phyloP scores from a whole-genome alignment of 2,329 filamentous ascomycete species.

The Neoarthrinium moseri region DNA sequence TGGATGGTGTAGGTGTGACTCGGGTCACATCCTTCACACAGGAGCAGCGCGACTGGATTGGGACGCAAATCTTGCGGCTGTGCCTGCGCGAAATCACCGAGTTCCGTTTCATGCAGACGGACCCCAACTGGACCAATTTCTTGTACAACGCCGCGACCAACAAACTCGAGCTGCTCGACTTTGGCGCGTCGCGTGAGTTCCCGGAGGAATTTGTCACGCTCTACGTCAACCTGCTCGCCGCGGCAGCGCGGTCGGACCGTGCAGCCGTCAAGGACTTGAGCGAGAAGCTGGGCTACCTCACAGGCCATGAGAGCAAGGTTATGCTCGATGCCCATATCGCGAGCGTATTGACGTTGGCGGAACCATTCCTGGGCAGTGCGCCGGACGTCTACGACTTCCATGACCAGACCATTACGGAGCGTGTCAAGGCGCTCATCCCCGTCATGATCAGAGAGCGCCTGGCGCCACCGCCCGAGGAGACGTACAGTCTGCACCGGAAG shows the following conservation, averaged over 20 bases:
- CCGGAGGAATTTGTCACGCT: slow-evolving; percentile 74
- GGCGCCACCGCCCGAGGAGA: slow-evolving; percentile 92
- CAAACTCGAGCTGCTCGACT: slow-evolving; percentile 89
- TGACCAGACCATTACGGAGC: slow-evolving; percentile 93
- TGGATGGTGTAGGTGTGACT: slow-evolving; percentile 84
- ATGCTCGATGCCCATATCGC: slow-evolving; percentile 93
- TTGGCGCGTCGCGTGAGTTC: slow-evolving; percentile 87
- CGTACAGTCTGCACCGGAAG: slow-evolving; percentile 93
- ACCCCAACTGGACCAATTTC: slow-evolving; percentile 99
- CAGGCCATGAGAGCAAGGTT: slow-evolving; percentile 76
- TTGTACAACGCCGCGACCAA: slow-evolving; percentile 73
- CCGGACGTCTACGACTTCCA: slow-evolving; percentile 88
- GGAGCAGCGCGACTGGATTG: slow-evolving; percentile 90
- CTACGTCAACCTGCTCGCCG: slow-evolving; percentile 78
- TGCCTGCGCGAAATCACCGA: slow-evolving; percentile 91
- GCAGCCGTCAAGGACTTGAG: slow-evolving; percentile 65
- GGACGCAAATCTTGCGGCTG: slow-evolving; percentile 86
- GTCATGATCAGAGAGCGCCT: slow-evolving; percentile 89
- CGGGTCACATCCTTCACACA: slow-evolving; percentile 75
- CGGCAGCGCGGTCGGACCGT: slow-evolving; percentile 72
- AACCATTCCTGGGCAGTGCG: slow-evolving; percentile 77
- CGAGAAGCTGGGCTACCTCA: slow-evolving; percentile 82
- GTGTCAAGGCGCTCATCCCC: slow-evolving; percentile 84
- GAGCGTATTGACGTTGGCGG: slow-evolving; percentile 84
- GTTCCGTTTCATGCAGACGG: slow-evolving; percentile 98